A percentile compares a stretch with the other conserved stretches of the same genome.
phyloP scores from a whole-genome alignment of 2,329 filamentous ascomycete species.

The Colletotrichum acutatum region DNA sequence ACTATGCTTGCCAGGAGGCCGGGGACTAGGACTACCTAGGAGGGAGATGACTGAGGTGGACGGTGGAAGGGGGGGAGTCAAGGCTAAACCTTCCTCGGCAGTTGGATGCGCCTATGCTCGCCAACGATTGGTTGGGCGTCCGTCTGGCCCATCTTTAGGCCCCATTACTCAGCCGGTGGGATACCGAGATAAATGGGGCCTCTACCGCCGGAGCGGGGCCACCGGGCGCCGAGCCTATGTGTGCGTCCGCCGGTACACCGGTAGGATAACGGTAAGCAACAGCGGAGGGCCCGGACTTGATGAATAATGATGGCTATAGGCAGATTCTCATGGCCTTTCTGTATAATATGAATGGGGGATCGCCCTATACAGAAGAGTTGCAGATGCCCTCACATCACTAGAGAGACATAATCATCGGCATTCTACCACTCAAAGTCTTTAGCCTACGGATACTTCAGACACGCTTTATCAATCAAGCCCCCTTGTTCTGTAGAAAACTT shows the following conservation, averaged over 20 bases:
- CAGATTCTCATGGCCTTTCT: neutral
- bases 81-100: slow-evolving; percentile 13
- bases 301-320: neutral
- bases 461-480: too few relatives aligned
- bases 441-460: neutral
- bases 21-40: neutral
- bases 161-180: slow-evolving; percentile 19
- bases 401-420: neutral
- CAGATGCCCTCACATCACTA: neutral
- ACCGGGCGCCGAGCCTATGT: slow-evolving; percentile 11
- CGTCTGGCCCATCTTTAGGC: neutral
- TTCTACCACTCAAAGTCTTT: neutral
- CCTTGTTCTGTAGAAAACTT: neutral
- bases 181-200: slow-evolving; percentile 7
- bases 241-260: neutral
- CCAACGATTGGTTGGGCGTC: neutral
- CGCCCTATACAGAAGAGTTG: neutral
- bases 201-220: neutral
- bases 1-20: too few relatives aligned
- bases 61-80: too few relatives aligned
- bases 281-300: neutral
- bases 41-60: neutral
- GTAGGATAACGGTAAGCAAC: neutral
- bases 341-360: neutral
- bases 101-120: neutral